These are phyloP conservation scores for Gossypium arboreum DNA, from an alignment of 345 rosid species.

Conservation along the genomic window DNA sequence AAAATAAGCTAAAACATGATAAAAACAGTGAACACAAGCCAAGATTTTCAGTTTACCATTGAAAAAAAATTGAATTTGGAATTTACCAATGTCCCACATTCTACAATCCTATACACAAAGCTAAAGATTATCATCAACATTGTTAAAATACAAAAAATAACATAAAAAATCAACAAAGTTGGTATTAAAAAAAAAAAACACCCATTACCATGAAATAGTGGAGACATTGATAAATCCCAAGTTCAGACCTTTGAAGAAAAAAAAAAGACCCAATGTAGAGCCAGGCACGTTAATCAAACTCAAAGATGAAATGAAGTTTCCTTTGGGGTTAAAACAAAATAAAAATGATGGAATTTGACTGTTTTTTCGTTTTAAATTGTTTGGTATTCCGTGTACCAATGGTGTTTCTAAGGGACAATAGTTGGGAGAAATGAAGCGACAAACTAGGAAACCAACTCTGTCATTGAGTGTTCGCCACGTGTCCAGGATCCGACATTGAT, in stretches of 20 bases:
- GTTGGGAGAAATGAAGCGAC: constrained; percentile 5
- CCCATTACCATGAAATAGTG: neutral
- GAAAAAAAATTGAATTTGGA: neutral
- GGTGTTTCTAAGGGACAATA: constrained; percentile 17
- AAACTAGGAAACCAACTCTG: neutral
- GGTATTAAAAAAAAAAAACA: neutral
- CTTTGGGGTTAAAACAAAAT: neutral
- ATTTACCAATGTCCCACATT: no score
- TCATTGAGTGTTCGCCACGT: constrained; percentile 29
- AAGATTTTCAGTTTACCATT: neutral
- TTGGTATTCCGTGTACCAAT: constrained; percentile 26
- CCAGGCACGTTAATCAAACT: constrained; percentile 21
- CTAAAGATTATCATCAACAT: constrained; percentile 4
- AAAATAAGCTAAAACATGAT: neutral
- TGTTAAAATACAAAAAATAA: neutral
- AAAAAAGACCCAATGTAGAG: constrained; percentile 5
- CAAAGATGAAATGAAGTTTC: neutral
- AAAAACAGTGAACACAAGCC: neutral
- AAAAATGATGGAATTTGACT: neutral
- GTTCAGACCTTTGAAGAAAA: constrained; percentile 16
- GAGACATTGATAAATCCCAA: neutral
- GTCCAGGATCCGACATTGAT: constrained; percentile 21
- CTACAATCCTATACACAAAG: neutral
- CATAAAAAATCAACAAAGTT: neutral
- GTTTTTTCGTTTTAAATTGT: neutral